Evolutionary conservation across 495 filamentous ascomycete genomes (phyloP).

Genomic region (Tuber aestivum): DNA sequence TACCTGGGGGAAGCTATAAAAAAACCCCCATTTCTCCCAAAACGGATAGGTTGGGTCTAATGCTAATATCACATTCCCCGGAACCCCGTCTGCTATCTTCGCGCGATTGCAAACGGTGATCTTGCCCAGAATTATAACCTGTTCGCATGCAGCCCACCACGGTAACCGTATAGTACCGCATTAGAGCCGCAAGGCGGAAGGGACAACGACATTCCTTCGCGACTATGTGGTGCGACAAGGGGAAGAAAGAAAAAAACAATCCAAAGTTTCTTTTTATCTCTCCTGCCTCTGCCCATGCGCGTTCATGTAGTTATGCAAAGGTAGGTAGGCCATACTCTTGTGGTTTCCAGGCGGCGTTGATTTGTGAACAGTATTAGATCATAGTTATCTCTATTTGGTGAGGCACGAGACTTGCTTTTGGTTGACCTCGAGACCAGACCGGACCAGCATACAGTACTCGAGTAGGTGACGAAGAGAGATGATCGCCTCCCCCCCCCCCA

Average conservation of each 20-base stretch:
- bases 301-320: not conserved
- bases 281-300: not conserved
- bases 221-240: not conserved
- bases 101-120: not conserved
- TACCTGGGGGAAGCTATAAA: not conserved
- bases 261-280: not conserved
- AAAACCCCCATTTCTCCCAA: not conserved
- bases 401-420: not conserved
- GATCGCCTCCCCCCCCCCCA: not conserved
- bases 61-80: not conserved
- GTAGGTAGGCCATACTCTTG: not conserved
- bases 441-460: not conserved
- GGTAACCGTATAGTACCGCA: not conserved
- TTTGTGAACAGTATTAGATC: not conserved
- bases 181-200: not conserved
- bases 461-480: not conserved
- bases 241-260: not conserved
- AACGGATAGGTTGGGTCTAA: not conserved
- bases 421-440: not conserved
- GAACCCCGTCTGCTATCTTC: not conserved
- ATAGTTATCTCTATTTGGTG: not conserved
- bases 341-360: not conserved
- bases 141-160: not conserved
- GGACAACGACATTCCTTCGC: not conserved
- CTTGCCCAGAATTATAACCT: not conserved